Percentiles rank a stretch among this genome's conserved stretches.
phyloP scores from a whole-genome alignment of 768 basidiomycete genomes.

The Agrocybe praecox region DNA sequence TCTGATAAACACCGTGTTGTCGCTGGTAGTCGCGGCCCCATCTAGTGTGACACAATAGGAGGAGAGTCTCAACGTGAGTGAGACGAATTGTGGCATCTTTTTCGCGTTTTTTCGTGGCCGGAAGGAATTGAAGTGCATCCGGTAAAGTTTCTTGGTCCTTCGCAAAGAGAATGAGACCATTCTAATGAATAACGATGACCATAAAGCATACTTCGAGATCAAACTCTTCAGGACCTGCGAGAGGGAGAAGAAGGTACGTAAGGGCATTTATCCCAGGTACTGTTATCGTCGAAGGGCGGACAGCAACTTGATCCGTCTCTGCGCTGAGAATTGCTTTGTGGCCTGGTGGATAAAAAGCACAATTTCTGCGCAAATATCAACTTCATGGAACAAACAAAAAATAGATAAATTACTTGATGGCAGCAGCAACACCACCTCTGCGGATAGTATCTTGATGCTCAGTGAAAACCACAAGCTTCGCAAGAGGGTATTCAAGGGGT shows the following conservation, averaged over 20 bases:
- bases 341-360: slow-evolving; percentile 66
- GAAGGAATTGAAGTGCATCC: slow-evolving; percentile 83
- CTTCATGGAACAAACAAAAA: slow-evolving; percentile 13
- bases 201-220: slow-evolving; percentile 73
- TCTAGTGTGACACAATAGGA: slow-evolving; percentile 86
- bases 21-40: slow-evolving; percentile 87
- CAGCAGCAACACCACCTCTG: slow-evolving; percentile 83
- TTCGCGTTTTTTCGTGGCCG: slow-evolving; percentile 83
- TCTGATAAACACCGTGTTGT: slow-evolving; percentile 82
- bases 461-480: slow-evolving; percentile 83
- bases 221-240: slow-evolving; percentile 95
- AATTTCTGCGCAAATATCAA: slow-evolving; percentile 59
- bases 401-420: slow-evolving; percentile 69
- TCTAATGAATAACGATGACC: neutral
- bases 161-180: neutral
- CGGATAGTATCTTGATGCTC: slow-evolving; percentile 89
- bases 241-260: slow-evolving; percentile 82
- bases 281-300: slow-evolving; percentile 56
- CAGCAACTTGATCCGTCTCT: slow-evolving; percentile 56
- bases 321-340: slow-evolving; percentile 74
- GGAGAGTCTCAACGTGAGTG: slow-evolving; percentile 86
- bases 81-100: slow-evolving; percentile 73
- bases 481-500: slow-evolving; percentile 75
- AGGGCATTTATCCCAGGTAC: slow-evolving; percentile 85
- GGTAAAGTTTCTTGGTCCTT: slow-evolving; percentile 91